phyloP scores from a whole-genome alignment of 805 yeast genomes.

The Ogataea zsoltii region DNA sequence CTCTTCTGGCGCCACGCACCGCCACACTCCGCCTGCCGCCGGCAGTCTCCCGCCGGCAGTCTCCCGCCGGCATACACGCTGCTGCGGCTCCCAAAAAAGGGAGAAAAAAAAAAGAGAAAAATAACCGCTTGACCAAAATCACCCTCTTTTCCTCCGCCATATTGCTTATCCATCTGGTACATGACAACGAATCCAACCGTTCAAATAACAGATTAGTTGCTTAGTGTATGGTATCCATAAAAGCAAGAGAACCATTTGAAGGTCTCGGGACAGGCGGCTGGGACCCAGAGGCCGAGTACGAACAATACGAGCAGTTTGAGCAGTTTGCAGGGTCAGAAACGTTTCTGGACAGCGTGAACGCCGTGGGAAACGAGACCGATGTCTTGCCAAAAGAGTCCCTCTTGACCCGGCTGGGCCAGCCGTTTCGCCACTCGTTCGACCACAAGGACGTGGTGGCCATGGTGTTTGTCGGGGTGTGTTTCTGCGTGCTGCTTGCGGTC shows the following conservation, averaged over 20 bases:
- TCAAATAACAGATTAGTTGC: background rate
- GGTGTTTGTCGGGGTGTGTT: conserved; percentile 16
- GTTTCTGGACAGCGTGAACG: conserved; percentile 8
- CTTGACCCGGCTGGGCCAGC: conserved; percentile 14
- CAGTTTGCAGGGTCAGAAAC: conserved; percentile 10
- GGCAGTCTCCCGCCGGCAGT: no score
- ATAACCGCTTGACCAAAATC: background rate
- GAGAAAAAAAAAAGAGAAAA: background rate
- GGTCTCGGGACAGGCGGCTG: conserved; percentile 9
- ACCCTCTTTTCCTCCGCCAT: background rate
- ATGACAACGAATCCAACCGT: background rate
- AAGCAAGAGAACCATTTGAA: conserved; percentile 13
- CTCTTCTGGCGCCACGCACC: no score
- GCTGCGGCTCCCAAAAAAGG: no score
- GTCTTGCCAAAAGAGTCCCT: conserved; percentile 12
- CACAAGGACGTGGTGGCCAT: conserved; percentile 18
- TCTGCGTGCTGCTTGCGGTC: conserved; percentile 15
- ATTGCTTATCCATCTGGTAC: background rate
- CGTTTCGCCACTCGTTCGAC: conserved; percentile 16
- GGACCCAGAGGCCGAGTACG: conserved; percentile 10
- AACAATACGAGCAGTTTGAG: conserved; percentile 4
- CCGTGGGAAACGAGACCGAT: conserved; percentile 8
- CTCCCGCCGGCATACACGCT: no score
- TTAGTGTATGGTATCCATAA: conserved; percentile 1
- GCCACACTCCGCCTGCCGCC: no score